A percentile compares a stretch with the other conserved stretches of the same genome.
Evolutionary conservation across 169 alveolate genomes (phyloP).

Genomic region (Plasmodium gallinaceum): DNA sequence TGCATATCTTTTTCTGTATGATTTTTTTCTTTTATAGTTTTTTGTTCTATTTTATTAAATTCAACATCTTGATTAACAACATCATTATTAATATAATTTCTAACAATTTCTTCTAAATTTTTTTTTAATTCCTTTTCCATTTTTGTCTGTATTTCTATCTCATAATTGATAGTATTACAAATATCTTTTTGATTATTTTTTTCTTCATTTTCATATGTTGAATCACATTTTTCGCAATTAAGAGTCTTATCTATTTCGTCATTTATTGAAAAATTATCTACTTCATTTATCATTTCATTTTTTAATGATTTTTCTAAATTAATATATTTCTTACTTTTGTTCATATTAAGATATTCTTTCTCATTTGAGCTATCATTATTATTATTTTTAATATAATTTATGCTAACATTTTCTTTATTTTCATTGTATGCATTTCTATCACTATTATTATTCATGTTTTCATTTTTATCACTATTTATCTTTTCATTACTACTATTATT

Average conservation of each 20-base stretch:
- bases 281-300: too few species aligned
- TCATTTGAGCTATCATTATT: too few species aligned
- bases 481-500: not conserved
- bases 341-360: too few species aligned
- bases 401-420: too few species aligned
- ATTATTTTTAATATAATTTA: too few species aligned
- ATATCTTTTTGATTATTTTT: not conserved
- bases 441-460: not conserved
- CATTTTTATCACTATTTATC: not conserved
- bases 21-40: not conserved
- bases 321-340: too few species aligned
- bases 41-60: not conserved
- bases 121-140: conserved; percentile 58
- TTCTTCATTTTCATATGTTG: not conserved
- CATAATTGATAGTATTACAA: conserved; percentile 22
- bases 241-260: not conserved
- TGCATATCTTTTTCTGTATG: conserved; percentile 3
- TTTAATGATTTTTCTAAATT: too few species aligned
- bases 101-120: conserved; percentile 40
- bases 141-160: conserved; percentile 20
- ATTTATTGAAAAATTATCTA: not conserved
- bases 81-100: not conserved
- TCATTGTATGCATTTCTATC: too few species aligned
- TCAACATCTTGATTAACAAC: not conserved
- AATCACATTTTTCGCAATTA: not conserved